phyloP scores from a whole-genome alignment of 1,284 basidiomycete species.

The Ceratobasidium sp. region DNA sequence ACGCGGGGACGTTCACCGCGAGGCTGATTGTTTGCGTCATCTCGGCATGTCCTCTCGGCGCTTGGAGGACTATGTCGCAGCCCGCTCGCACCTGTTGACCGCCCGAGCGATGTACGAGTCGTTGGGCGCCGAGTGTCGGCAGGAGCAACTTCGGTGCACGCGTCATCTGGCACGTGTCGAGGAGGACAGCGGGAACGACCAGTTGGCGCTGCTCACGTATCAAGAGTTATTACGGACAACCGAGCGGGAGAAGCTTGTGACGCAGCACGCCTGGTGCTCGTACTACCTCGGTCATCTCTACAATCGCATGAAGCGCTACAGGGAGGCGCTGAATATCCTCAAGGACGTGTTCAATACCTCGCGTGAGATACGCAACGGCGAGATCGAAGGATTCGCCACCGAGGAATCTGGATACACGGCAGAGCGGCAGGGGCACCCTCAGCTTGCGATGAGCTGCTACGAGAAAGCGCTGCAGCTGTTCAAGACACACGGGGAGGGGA shows the following conservation, averaged over 20 bases:
- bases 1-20: not conserved
- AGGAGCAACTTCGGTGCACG: constrained; percentile 17
- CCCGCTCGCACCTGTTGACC: not conserved
- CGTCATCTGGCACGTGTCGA: constrained; percentile 26
- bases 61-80: constrained; percentile 9
- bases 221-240: constrained; percentile 7
- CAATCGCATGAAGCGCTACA: constrained; percentile 5
- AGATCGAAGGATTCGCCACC: constrained; percentile 34
- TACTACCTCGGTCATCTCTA: constrained; percentile 31
- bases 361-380: not conserved
- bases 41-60: constrained; percentile 21
- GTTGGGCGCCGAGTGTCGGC: not conserved
- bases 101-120: constrained; percentile 18
- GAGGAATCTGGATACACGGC: constrained; percentile 33
- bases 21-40: constrained; percentile 24
- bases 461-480: constrained; percentile 20
- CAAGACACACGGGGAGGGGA: constrained; percentile 4
- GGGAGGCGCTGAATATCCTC: constrained; percentile 12
- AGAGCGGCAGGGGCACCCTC: constrained; percentile 3
- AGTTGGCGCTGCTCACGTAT: constrained; percentile 8
- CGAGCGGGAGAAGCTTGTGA: not conserved
- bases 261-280: constrained; percentile 19
- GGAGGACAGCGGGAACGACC: constrained; percentile 19
- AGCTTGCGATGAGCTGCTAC: constrained; percentile 21
- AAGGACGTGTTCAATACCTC: constrained; percentile 18